These are phyloP conservation scores for Theobroma cacao DNA, from an alignment of 345 rosid genomes.

Conservation along the genomic window DNA sequence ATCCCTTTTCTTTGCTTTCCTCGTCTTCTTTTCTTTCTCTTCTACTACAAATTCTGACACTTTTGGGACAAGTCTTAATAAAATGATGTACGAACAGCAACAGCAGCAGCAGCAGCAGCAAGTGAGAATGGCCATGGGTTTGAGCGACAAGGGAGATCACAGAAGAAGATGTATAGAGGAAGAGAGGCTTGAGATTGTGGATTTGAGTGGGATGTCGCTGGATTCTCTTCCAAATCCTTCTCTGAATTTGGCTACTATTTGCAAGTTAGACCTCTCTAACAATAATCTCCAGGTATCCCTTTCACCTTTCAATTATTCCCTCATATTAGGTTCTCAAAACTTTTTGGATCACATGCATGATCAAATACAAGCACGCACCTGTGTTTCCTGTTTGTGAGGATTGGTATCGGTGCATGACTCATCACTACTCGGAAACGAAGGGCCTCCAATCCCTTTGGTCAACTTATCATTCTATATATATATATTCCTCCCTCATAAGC, in stretches of 20 bases:
- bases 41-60: not conserved
- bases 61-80: too few species aligned
- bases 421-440: too few species aligned
- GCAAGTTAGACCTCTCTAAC: conserved; percentile 75
- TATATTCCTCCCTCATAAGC: too few species aligned
- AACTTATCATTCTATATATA: too few species aligned
- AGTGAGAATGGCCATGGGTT: conserved; percentile 13
- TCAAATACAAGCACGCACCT: too few species aligned
- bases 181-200: conserved; percentile 45
- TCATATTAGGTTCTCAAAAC: too few species aligned
- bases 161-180: conserved; percentile 11
- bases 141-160: conserved; percentile 4
- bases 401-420: too few species aligned
- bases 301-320: not conserved
- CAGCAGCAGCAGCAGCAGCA: conserved; percentile 33
- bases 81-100: conserved; percentile 39
- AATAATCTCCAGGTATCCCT: conserved; percentile 71
- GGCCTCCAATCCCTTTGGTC: too few species aligned
- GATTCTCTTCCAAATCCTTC: conserved; percentile 58
- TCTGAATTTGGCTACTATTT: conserved; percentile 53
- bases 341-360: too few species aligned
- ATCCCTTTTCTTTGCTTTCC: too few species aligned
- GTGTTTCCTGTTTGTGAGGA: too few species aligned
- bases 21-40: not conserved
- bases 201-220: conserved; percentile 69